phyloP scores from a whole-genome alignment of 768 basidiomycete species.

The Serendipita sp. region DNA sequence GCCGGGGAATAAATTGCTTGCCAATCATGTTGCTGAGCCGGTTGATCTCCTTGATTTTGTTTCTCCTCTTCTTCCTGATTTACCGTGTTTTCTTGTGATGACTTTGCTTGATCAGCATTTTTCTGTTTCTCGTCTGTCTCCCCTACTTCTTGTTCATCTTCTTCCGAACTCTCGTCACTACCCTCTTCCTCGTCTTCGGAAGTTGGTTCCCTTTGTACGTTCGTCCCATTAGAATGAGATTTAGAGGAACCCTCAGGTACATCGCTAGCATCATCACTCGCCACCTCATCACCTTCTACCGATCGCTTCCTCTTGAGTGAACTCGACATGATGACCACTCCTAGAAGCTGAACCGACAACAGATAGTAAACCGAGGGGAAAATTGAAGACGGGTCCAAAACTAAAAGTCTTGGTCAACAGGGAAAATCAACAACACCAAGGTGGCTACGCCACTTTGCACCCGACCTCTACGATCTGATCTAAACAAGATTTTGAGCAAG shows the following conservation, averaged over 20 bases:
- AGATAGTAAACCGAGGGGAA: too few relatives aligned
- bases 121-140: not conserved
- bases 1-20: constrained; percentile 67
- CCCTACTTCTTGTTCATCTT: not conserved
- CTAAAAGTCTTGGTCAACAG: too few relatives aligned
- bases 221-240: not conserved
- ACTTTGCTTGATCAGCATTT: not conserved
- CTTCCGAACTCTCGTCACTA: not conserved
- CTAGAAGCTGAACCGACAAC: too few relatives aligned
- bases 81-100: not conserved
- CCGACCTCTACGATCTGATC: too few relatives aligned
- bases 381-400: too few relatives aligned
- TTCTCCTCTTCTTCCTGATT: constrained; percentile 5
- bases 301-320: too few relatives aligned
- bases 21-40: constrained; percentile 32
- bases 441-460: too few relatives aligned
- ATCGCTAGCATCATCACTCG: not conserved
- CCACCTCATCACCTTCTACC: too few relatives aligned
- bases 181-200: not conserved
- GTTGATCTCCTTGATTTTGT: constrained; percentile 8
- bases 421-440: too few relatives aligned
- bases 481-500: too few relatives aligned
- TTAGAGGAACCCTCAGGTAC: not conserved
- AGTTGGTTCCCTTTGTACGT: not conserved
- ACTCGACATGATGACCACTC: too few relatives aligned